Percentiles rank a stretch among this genome's conserved stretches.
phyloP scores from a whole-genome alignment of 2,329 filamentous ascomycete species.

The Thermothelomyces thermophilus region DNA sequence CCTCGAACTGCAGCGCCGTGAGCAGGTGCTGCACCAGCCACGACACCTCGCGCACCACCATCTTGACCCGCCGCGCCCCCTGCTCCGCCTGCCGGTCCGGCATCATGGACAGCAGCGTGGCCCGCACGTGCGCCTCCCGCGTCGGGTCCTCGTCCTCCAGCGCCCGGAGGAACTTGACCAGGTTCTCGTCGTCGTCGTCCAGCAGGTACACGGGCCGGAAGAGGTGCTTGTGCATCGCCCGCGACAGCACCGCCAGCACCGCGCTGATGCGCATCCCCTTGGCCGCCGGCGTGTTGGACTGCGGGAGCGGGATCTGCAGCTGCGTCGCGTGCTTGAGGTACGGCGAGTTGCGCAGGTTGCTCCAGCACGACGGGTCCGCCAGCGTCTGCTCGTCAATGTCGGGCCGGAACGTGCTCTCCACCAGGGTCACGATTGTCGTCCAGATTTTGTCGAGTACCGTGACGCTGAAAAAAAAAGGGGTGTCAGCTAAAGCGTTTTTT shows the following conservation, averaged over 20 bases:
- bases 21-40: slow-evolving; percentile 32
- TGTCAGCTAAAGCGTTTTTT: too few relatives aligned
- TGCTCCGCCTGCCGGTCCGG: slow-evolving; percentile 27
- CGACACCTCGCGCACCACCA: slow-evolving; percentile 31
- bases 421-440: slow-evolving; percentile 29
- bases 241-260: slow-evolving; percentile 30
- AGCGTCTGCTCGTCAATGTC: slow-evolving; percentile 30
- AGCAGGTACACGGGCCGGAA: slow-evolving; percentile 33
- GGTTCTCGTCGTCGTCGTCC: slow-evolving; percentile 28
- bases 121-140: slow-evolving; percentile 29
- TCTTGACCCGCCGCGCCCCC: slow-evolving; percentile 27
- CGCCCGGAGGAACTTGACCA: slow-evolving; percentile 28
- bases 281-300: slow-evolving; percentile 31
- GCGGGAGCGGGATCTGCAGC: slow-evolving; percentile 30
- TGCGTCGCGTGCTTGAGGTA: slow-evolving; percentile 30
- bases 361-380: slow-evolving; percentile 30
- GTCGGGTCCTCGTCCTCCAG: slow-evolving; percentile 29
- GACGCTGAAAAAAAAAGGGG: slow-evolving; percentile 22
- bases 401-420: slow-evolving; percentile 29
- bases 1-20: slow-evolving; percentile 28
- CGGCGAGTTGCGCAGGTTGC: slow-evolving; percentile 28
- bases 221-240: slow-evolving; percentile 29
- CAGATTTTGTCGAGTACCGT: slow-evolving; percentile 32
- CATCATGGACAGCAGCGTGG: slow-evolving; percentile 28
- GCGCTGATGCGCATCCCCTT: slow-evolving; percentile 34